phyloP scores from a whole-genome alignment of 2,329 filamentous ascomycete genomes.

The Purpureocillium takamizusanense region DNA sequence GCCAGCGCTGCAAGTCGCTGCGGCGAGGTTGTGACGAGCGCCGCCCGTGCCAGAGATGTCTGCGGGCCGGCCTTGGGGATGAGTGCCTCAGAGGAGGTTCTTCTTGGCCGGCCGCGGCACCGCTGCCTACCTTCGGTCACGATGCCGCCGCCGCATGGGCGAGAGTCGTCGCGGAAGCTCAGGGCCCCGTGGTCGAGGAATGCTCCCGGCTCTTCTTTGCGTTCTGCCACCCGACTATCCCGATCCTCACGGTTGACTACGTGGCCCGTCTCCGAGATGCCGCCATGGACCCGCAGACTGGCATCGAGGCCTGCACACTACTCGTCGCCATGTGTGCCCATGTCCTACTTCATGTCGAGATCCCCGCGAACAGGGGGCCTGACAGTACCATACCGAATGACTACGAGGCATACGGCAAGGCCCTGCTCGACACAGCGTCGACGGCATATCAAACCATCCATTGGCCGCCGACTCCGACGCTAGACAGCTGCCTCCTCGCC shows the following conservation, averaged over 20 bases:
- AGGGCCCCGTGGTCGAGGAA: constrained; percentile 22
- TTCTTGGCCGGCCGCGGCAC: too few species aligned
- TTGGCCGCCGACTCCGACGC: constrained; percentile 22
- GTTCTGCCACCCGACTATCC: constrained; percentile 31
- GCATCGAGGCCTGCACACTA: constrained; percentile 24
- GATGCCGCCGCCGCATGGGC: constrained; percentile 5
- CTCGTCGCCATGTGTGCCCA: constrained; percentile 30
- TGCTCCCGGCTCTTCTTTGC: constrained; percentile 30
- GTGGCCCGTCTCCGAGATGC: constrained; percentile 18
- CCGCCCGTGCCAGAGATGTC: constrained; percentile 32
- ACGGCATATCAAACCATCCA: constrained; percentile 23
- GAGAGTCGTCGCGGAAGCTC: constrained; percentile 24
- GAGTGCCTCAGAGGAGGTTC: constrained; percentile 20
- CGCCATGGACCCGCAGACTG: constrained; percentile 13
- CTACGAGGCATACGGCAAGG: constrained; percentile 19
- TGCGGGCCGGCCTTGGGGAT: constrained; percentile 29
- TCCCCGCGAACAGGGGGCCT: constrained; percentile 20
- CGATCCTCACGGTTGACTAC: constrained; percentile 29
- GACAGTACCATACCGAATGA: constrained; percentile 22
- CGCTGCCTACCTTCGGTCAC: constrained; percentile 1
- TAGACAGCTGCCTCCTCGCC: constrained; percentile 29
- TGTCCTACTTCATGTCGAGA: constrained; percentile 31
- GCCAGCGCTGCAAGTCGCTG: constrained; percentile 31
- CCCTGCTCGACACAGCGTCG: constrained; percentile 27
- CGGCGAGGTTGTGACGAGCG: constrained; percentile 35